Conservation (phyloP, 768 basidiomycete species). For the Thelephora ganbajun region DNA sequence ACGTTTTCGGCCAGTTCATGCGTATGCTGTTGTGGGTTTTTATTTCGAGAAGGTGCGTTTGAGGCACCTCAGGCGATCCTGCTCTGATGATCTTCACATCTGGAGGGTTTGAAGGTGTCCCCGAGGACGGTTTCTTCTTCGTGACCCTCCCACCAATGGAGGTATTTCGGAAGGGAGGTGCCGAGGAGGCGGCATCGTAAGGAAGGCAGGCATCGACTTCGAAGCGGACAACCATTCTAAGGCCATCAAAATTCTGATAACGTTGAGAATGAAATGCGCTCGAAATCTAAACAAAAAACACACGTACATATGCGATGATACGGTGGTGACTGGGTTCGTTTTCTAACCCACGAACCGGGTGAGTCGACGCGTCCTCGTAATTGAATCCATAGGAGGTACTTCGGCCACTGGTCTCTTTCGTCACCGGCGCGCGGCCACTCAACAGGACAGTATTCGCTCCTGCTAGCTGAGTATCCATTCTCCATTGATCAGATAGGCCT, state of each 20-base stretch:
- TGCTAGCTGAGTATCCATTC: slow-evolving; percentile 55
- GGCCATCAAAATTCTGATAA: slow-evolving; percentile 8
- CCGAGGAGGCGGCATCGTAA: neutral
- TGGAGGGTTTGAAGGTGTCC: neutral
- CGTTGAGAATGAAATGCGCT: neutral
- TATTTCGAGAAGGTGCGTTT: slow-evolving; percentile 19
- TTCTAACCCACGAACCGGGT: slow-evolving; percentile 33
- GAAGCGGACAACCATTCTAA: slow-evolving; percentile 15
- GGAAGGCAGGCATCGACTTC: slow-evolving; percentile 16
- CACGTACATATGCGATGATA: slow-evolving; percentile 46
- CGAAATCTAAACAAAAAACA: neutral
- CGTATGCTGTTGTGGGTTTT: slow-evolving; percentile 10
- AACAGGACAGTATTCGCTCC: slow-evolving; percentile 46
- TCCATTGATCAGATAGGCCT: slow-evolving; percentile 24
- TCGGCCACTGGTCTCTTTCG: slow-evolving; percentile 8
- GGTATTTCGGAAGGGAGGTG: slow-evolving; percentile 8
- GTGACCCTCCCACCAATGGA: neutral
- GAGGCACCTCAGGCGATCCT: slow-evolving; percentile 18
- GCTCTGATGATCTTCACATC: slow-evolving; percentile 13
- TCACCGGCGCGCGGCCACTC: slow-evolving; percentile 40
- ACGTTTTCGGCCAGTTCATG: slow-evolving; percentile 42
- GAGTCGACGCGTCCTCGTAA: slow-evolving; percentile 46
- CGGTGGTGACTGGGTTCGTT: slow-evolving; percentile 44
- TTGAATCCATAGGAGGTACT: slow-evolving; percentile 38
- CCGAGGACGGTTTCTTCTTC: neutral